A percentile compares a stretch with the other conserved stretches of the same genome.
Evolutionary conservation across 1,284 basidiomycete genomes (phyloP).

Genomic region (Rhizoctonia solani): DNA sequence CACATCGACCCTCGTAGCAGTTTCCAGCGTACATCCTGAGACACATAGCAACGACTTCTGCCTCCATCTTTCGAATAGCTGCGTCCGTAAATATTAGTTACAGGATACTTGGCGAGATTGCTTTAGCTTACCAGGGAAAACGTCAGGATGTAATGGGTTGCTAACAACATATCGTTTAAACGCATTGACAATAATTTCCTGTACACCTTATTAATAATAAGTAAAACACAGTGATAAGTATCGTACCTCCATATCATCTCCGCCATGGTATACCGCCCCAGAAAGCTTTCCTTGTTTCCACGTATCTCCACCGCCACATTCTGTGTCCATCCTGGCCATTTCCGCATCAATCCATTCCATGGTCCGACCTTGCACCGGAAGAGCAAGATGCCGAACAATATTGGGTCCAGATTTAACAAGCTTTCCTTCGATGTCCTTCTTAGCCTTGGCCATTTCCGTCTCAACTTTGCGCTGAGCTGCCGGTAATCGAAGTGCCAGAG

Average conservation of each 20-base stretch:
- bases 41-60: conserved; percentile 95
- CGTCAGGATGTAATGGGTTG: conserved; percentile 94
- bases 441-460: conserved; percentile 69
- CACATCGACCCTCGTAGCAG: not conserved
- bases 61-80: conserved; percentile 95
- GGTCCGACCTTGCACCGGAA: conserved; percentile 71
- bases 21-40: conserved; percentile 60
- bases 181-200: conserved; percentile 66
- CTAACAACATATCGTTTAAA: conserved; percentile 75
- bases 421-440: conserved; percentile 65
- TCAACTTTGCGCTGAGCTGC: conserved; percentile 67
- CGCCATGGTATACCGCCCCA: conserved; percentile 90
- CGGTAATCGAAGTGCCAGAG: conserved; percentile 69
- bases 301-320: conserved; percentile 53
- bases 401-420: conserved; percentile 66
- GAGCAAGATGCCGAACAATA: conserved; percentile 63
- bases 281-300: conserved; percentile 82
- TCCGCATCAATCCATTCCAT: conserved; percentile 79
- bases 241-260: conserved; percentile 68
- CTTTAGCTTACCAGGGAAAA: conserved; percentile 72
- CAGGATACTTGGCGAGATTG: not conserved
- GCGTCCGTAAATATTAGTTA: conserved; percentile 3
- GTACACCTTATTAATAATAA: not conserved
- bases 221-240: conserved; percentile 38
- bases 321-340: conserved; percentile 77